Evolutionary conservation across 768 basidiomycete species (phyloP).

Genomic region (Tephrocybe rancida): DNA sequence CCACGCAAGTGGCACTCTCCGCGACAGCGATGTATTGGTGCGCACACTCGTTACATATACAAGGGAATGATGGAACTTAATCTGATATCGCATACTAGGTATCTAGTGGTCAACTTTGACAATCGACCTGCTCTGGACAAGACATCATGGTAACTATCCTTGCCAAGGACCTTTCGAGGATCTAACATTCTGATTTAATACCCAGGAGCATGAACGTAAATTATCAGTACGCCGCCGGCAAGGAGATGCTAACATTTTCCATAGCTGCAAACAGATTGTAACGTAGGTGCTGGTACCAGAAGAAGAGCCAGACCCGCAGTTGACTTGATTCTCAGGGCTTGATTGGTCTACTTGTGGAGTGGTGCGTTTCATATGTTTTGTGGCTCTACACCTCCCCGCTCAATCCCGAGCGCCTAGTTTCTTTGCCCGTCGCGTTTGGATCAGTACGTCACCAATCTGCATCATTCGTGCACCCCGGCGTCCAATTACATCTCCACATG

Average conservation of each 20-base stretch:
- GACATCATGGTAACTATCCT: constrained; percentile 38
- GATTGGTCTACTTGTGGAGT: constrained; percentile 52
- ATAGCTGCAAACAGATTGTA: constrained; percentile 56
- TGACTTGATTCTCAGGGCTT: constrained; percentile 33
- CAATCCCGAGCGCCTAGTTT: constrained; percentile 33
- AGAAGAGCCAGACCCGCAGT: neutral
- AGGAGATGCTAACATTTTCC: constrained; percentile 14
- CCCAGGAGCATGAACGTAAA: constrained; percentile 49
- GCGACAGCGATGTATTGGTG: constrained; percentile 49
- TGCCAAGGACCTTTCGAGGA: neutral
- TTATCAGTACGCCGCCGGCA: neutral
- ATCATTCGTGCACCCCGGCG: neutral
- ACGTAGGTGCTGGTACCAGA: constrained; percentile 32
- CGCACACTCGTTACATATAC: neutral
- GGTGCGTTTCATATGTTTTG: constrained; percentile 25
- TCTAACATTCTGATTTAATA: neutral
- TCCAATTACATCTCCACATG: constrained; percentile 1
- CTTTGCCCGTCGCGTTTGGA: constrained; percentile 55
- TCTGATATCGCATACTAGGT: constrained; percentile 31
- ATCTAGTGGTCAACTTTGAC: constrained; percentile 46
- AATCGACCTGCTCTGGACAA: constrained; percentile 36
- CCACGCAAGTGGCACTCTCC: constrained; percentile 45
- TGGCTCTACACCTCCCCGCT: neutral
- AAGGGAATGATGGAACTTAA: neutral
- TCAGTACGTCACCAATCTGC: constrained; percentile 32